Percentiles rank a stretch among this genome's conserved stretches.
These are phyloP conservation scores for Gnetum montanum DNA, from an alignment of 75 land plant species.

Conservation along the genomic window DNA sequence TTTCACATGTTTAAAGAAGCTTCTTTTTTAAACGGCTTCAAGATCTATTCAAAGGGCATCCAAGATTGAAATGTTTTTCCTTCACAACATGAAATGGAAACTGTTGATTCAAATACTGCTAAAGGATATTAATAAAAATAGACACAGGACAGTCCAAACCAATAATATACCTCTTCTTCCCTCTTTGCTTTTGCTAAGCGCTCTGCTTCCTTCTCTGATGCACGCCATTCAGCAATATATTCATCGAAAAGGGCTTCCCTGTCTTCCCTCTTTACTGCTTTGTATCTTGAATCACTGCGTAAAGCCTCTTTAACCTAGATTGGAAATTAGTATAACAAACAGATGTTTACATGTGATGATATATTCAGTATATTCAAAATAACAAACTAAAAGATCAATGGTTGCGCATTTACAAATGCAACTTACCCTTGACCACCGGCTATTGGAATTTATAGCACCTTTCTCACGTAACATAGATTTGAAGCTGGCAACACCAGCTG, in stretches of 20 bases:
- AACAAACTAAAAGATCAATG: not conserved
- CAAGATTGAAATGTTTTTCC: no score
- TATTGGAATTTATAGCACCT: constrained; percentile 42
- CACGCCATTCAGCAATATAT: constrained; percentile 57
- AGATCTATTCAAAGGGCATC: no score
- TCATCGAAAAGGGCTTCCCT: constrained; percentile 74
- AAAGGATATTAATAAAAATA: no score
- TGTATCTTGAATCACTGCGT: constrained; percentile 69
- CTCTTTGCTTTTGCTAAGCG: constrained; percentile 56
- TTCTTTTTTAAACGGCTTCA: no score
- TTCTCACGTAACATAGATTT: constrained; percentile 70
- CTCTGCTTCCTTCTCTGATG: constrained; percentile 53
- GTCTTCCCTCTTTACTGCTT: constrained; percentile 72
- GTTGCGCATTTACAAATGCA: not conserved
- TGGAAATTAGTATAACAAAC: no score
- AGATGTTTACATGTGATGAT: not conserved
- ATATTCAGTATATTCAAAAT: not conserved
- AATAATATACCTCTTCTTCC: constrained; percentile 76
- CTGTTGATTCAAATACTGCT: no score
- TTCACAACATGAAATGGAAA: no score
- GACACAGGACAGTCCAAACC: no score
- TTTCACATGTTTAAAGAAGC: no score
- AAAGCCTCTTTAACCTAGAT: constrained; percentile 70
- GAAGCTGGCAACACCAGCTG: constrained; percentile 56
- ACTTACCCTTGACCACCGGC: constrained; percentile 87